phyloP scores from a whole-genome alignment of 2,329 filamentous ascomycete species.

The Zymoseptoria crescenta region DNA sequence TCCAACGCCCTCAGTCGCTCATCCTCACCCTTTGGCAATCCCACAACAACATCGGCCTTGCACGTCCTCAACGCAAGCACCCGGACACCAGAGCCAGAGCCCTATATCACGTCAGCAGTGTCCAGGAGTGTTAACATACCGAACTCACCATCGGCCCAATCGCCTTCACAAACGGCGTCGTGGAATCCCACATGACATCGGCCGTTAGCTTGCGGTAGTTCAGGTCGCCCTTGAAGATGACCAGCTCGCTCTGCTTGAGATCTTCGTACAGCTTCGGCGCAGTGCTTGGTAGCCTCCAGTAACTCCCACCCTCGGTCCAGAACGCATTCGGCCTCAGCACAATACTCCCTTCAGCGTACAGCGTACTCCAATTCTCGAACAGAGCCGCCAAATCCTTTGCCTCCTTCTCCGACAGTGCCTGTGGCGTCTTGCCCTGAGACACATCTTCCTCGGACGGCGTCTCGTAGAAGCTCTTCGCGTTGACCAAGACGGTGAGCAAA shows the following conservation, averaged over 20 bases:
- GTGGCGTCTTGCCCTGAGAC: conserved; percentile 47
- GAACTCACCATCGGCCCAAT: conserved; percentile 61
- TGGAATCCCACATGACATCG: conserved; percentile 82
- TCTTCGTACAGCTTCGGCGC: conserved; percentile 65
- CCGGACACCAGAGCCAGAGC: conserved; percentile 72
- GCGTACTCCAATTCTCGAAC: conserved; percentile 70
- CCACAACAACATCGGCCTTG: conserved; percentile 94
- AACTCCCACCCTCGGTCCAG: conserved; percentile 84
- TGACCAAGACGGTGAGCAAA: conserved; percentile 71
- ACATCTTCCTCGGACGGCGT: conserved; percentile 60
- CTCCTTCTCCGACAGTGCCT: conserved; percentile 60
- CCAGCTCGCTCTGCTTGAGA: conserved; percentile 72
- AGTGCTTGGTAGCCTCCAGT: conserved; percentile 71
- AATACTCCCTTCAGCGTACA: conserved; percentile 78
- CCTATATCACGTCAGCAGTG: conserved; percentile 28
- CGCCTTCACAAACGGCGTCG: conserved; percentile 75
- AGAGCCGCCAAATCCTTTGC: conserved; percentile 62
- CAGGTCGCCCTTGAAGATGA: conserved; percentile 94
- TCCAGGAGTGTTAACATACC: neutral
- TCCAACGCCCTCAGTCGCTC: conserved; percentile 64
- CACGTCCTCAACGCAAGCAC: conserved; percentile 83
- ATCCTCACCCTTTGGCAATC: conserved; percentile 72
- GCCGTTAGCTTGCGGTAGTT: conserved; percentile 91
- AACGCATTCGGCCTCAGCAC: conserved; percentile 77
- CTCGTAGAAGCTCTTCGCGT: conserved; percentile 72